Evolutionary conservation across 176 grass and related monocot species (phyloP), one percentile per base, ranked within the genome.

Genomic region (Hsuehochloa calcarea): DNA sequence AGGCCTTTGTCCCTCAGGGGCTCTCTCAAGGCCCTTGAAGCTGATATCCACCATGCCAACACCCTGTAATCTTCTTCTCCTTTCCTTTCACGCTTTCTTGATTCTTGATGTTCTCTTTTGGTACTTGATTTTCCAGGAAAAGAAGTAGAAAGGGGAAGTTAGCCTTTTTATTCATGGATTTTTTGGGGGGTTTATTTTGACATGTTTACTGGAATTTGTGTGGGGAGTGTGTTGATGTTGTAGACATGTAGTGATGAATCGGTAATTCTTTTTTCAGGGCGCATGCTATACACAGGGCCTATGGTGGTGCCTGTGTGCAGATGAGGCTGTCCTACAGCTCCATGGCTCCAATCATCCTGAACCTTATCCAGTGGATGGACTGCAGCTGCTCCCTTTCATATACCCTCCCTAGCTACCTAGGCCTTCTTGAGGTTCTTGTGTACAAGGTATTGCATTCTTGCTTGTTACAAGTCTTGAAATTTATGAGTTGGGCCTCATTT

Each of bases 311-410:
- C 39, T 94, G 93, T 63, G 91, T 99, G 61, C 97, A 96, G 90
- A 99, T 99, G 97, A 99, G 92, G 71, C 59, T 99, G 16, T 99
- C 97, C 14, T 96, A 94, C 70, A 96, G 97, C 76, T 93, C 92
- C 79, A 92, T 99, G 92, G 97, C 97, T 49, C 97, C 97, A 80
- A 85, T 99, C 77, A 92, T 99, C 86, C 87, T 96, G 34, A 94
- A 93, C 88, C 89, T 98, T 47, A 98, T 95, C 85, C 96, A 98
- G 72, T 95, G 96, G 93, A 92, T 99, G 93, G 97, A 96, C 55
- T 99, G 97, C 70, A 98, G 88, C 66, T 93, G 91, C 83, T 93
- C 89, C 72, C 85, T 90, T 41, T 94, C 88, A 65, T 96, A 87
- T 49, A 86, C 90, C 77, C 89, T 99, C 68, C 89, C 91, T 61